phyloP scores from a whole-genome alignment of 495 filamentous ascomycete genomes.

The Tuber melanosporum region DNA sequence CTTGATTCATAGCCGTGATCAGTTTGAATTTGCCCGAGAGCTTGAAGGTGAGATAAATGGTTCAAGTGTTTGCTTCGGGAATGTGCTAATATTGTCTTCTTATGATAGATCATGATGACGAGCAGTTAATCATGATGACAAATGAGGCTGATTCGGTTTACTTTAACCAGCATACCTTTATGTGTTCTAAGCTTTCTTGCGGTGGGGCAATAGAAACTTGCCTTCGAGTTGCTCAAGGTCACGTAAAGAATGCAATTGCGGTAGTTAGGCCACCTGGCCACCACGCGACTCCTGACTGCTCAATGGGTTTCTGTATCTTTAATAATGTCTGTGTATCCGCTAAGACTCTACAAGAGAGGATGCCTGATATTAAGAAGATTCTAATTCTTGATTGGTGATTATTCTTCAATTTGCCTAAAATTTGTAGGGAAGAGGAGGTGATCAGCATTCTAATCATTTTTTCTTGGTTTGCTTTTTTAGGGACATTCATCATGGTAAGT shows the following conservation, averaged over 20 bases:
- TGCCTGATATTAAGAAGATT: slow-evolving; percentile 70
- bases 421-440: background rate
- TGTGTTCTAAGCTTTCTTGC: slow-evolving; percentile 74
- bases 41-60: slow-evolving; percentile 49
- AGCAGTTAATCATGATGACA: slow-evolving; percentile 58
- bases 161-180: slow-evolving; percentile 71
- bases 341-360: slow-evolving; percentile 68
- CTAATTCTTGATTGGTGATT: slow-evolving; percentile 94
- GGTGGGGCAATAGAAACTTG: slow-evolving; percentile 95
- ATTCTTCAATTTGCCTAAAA: background rate
- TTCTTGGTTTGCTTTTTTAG: slow-evolving; percentile 38
- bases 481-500: slow-evolving; percentile 59
- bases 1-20: slow-evolving; percentile 64
- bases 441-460: slow-evolving; percentile 38
- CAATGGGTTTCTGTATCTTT: slow-evolving; percentile 94
- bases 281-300: slow-evolving; percentile 74
- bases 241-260: slow-evolving; percentile 88
- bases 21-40: slow-evolving; percentile 67
- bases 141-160: slow-evolving; percentile 72
- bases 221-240: slow-evolving; percentile 67
- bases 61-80: slow-evolving; percentile 5
- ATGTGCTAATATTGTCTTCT: slow-evolving; percentile 19
- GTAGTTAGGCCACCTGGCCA: slow-evolving; percentile 92
- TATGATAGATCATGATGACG: slow-evolving; percentile 49
- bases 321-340: slow-evolving; percentile 94